A percentile compares a stretch with the other conserved stretches of the same genome.
Conservation (phyloP, 2,329 filamentous ascomycete genomes). For the Endocalyx cinctus region DNA sequence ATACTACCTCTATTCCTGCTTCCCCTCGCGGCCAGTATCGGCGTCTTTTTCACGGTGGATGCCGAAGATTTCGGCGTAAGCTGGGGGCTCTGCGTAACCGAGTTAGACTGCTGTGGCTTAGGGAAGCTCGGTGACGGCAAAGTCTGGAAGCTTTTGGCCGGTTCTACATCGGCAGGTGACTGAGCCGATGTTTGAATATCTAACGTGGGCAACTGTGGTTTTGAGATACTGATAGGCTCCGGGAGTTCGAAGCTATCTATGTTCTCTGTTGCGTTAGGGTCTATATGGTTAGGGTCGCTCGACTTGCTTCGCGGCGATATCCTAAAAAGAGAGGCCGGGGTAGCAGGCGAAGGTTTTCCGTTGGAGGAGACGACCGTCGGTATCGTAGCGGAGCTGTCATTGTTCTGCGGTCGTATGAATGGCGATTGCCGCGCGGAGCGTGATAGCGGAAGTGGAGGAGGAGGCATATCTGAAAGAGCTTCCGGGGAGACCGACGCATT, state of each 20-base stretch:
- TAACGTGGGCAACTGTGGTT: constrained; percentile 43
- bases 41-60: constrained; percentile 47
- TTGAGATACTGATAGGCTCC: constrained; percentile 56
- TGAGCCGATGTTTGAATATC: constrained; percentile 47
- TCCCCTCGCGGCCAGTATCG: constrained; percentile 50
- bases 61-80: constrained; percentile 46
- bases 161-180: constrained; percentile 38
- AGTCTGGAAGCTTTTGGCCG: constrained; percentile 46
- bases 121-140: constrained; percentile 44
- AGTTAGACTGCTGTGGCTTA: constrained; percentile 36
- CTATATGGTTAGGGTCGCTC: constrained; percentile 34
- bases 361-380: constrained; percentile 22
- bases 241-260: constrained; percentile 64
- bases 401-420: constrained; percentile 54
- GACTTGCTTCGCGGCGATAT: constrained; percentile 54
- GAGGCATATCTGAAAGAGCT: constrained; percentile 61
- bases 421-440: constrained; percentile 64
- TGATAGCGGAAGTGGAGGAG: constrained; percentile 62
- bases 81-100: constrained; percentile 65
- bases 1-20: constrained; percentile 68
- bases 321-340: constrained; percentile 84
- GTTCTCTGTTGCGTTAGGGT: constrained; percentile 43
- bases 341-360: constrained; percentile 62
- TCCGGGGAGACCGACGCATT: constrained; percentile 63
- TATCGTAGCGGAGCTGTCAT: constrained; percentile 21